Base-by-base conservation (phyloP, 2,329 filamentous ascomycete species). In the Neoascochyta sp. region DNA sequence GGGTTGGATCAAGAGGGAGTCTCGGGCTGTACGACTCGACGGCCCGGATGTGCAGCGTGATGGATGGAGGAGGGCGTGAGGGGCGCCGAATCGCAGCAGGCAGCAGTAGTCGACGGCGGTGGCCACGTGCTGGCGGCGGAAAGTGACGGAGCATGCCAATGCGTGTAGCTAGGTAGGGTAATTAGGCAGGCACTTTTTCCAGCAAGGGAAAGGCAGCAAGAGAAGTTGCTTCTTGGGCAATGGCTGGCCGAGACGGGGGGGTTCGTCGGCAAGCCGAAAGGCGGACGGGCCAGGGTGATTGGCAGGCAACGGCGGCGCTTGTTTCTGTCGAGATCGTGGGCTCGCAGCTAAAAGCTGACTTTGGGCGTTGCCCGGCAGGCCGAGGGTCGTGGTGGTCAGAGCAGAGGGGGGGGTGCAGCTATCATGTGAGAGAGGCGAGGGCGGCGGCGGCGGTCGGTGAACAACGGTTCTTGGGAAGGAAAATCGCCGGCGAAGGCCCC, bases 231-330 rank as follows among this genome's bases (percentile, higher is more conserved):
- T 22, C n/a, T 18, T 18, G 14, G n/a, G 24, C 7, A 29, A n/a
- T n/a, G n/a, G n/a, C n/a, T n/a, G 24, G 21, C 13, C 30, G 26
- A 30, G 27, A 36, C 17, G 18, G n/a, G 27, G 23, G 20, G 12
- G 22, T 16, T 23, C 24, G 29, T 38, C 35, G 35, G 35, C 30
- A 38, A 33, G 24, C 35, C 35, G 35, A 34, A 24, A 26, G 22
- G n/a, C 29, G 25, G 29, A 20, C n/a, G 29, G 27, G 26, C 27
- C n/a, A n/a, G n/a, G n/a, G 30, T 33, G 35, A 38, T 38, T 38
- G 35, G 35, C 26, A 22, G 30, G 11, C 23, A 30, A 7, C 1
- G 30, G 20, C 27, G 20, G 29, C 20, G 27, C 23, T 16, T 33
- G 30, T 17, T 19, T 30, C 18, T 32, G 17, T 24, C n/a, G n/a